These are phyloP conservation scores for Teunomyces barrocoloradensis DNA, from an alignment of 805 yeast species.

Conservation along the genomic window DNA sequence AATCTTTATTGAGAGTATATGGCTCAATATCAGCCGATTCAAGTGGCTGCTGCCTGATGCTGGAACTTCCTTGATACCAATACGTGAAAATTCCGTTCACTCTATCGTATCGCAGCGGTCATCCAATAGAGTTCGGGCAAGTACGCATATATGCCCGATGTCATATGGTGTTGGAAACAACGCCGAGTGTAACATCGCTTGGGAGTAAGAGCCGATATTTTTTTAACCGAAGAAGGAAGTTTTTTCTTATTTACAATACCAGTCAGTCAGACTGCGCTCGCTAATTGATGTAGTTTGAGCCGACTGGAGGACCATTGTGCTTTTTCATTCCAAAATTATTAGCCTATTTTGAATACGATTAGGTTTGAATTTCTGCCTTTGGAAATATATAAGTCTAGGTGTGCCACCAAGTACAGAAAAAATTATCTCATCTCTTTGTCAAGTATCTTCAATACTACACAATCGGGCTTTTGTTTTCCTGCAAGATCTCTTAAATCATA, in stretches of 20 bases:
- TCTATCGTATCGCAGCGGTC: neutral
- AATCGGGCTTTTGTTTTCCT: neutral
- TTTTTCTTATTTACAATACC: slow-evolving; percentile 1
- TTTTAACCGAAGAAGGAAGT: slow-evolving; percentile 2
- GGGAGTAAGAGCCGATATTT: slow-evolving; percentile 3
- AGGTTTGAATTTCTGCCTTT: neutral
- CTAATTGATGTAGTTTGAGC: slow-evolving; percentile 2
- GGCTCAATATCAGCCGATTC: neutral
- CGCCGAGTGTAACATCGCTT: slow-evolving; percentile 4
- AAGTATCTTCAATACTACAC: neutral
- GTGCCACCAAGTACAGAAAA: neutral
- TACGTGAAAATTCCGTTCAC: neutral
- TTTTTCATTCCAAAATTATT: neutral
- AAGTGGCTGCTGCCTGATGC: neutral
- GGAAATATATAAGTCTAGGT: neutral
- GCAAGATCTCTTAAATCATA: neutral
- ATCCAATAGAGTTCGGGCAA: neutral
- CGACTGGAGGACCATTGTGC: slow-evolving; percentile 1
- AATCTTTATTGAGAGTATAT: neutral
- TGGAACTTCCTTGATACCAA: neutral
- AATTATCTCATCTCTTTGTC: neutral
- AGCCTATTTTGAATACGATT: slow-evolving; percentile 4
- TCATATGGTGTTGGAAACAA: slow-evolving; percentile 1
- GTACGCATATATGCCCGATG: slow-evolving; percentile 1
- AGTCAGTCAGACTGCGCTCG: slow-evolving; percentile 2